Evolutionary conservation across 768 basidiomycete species (phyloP).

Genomic region (Grammothele lineata): DNA sequence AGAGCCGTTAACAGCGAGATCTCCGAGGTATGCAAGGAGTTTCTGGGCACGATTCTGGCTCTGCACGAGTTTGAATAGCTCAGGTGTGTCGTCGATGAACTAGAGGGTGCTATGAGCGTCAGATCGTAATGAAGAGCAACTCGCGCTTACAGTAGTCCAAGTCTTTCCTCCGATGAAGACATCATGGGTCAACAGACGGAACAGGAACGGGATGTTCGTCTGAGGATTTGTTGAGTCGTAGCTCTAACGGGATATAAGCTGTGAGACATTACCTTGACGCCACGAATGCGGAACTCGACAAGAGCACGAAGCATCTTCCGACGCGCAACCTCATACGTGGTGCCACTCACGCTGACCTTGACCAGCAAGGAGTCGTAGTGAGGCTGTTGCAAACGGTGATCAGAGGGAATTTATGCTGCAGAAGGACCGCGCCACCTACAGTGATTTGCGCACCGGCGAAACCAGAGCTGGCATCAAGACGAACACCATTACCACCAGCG

Average conservation of each 20-base stretch:
- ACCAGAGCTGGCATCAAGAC: conserved; percentile 93
- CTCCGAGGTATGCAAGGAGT: conserved; percentile 92
- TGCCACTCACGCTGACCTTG: conserved; percentile 93
- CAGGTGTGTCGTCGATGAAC: conserved; percentile 99
- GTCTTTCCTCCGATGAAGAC: conserved; percentile 95
- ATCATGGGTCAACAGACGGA: conserved; percentile 95
- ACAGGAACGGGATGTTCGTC: conserved; percentile 99
- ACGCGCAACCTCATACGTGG: conserved; percentile 97
- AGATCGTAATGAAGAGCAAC: conserved; percentile 2
- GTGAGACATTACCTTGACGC: conserved; percentile 69
- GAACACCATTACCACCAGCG: conserved; percentile 97
- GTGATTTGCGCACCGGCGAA: conserved; percentile 99
- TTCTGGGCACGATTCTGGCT: conserved; percentile 99
- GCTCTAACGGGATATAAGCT: background rate
- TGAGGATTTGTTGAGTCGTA: conserved; percentile 25
- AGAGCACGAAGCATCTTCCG: conserved; percentile 99
- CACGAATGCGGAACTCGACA: conserved; percentile 99
- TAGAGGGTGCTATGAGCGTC: conserved; percentile 34
- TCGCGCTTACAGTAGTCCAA: conserved; percentile 83
- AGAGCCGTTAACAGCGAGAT: conserved; percentile 96
- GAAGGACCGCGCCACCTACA: conserved; percentile 36
- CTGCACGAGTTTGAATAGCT: conserved; percentile 96
- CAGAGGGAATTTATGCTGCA: background rate
- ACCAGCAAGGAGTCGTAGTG: conserved; percentile 98
- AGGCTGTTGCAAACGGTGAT: conserved; percentile 48